Evolutionary conservation across 2,329 filamentous ascomycete genomes (phyloP), one percentile per base, ranked within the genome.

Genomic region (Metarhizium rileyi): DNA sequence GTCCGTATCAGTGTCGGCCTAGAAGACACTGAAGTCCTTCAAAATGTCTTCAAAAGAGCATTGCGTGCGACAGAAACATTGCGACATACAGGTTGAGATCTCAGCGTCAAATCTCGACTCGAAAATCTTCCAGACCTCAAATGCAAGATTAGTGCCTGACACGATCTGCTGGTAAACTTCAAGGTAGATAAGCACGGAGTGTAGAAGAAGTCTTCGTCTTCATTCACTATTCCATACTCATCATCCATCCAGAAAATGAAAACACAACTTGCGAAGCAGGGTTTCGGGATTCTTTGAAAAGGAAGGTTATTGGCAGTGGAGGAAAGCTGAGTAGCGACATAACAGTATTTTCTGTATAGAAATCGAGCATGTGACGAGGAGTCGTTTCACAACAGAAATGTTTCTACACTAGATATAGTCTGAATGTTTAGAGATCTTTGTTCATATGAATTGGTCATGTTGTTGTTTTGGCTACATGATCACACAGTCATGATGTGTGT

Each of bases 1-100:
- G 77, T 97, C 44, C 78, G 93, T 40, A 81, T 97, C 56, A 96
- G 90, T 61, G 86, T 97, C 48, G 93, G 93, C 0, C 67, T 98
- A 47, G 93, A 98, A 65, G 87, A 93, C 53, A 77, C 81, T 1
- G 70, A 74, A 23, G 77, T 83, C 51, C 67, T 97, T 58, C 74
- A 77, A 28, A 66, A 65, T 14, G 77, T 76, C 18, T 87, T 97
- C 60, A 67, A 75, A 51, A 72, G 65, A 46, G 91, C 91, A n/a
- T 70, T 97, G 52, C 72, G 77, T 49, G 84, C 80, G 4, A 77
- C 76, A 1, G 51, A 55, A 43, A 28, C 27, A 33, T 9, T 42
- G 12, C 38, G 20, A 5, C 10, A 23, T 10, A 25, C 12, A 36
- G 28, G 27, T 25, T 22, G 5, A 33, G 26, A n/a, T 38, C 23